phyloP scores from a whole-genome alignment of 306 rosid genomes.

The Ammopiptanthus mongolicus region DNA sequence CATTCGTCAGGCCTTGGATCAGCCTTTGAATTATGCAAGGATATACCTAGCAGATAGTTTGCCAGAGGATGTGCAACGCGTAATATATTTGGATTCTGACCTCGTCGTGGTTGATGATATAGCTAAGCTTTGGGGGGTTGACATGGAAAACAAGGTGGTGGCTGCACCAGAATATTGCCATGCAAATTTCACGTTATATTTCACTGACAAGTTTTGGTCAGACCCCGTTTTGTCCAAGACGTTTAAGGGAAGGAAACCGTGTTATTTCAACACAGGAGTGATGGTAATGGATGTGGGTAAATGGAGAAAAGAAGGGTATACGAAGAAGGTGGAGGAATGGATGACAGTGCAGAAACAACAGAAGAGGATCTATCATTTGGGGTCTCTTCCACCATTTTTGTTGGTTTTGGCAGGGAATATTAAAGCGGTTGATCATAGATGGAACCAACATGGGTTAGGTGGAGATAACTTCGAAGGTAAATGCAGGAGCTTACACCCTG shows the following conservation, averaged over 20 bases:
- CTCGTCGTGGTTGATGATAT: conserved; percentile 60
- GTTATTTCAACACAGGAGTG: conserved; percentile 71
- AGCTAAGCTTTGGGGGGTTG: conserved; percentile 56
- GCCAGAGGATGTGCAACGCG: conserved; percentile 39
- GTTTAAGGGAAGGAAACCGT: conserved; percentile 46
- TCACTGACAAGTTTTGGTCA: conserved; percentile 46
- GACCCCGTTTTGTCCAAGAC: conserved; percentile 31
- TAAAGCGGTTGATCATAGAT: conserved; percentile 55
- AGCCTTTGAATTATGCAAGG: conserved; percentile 59
- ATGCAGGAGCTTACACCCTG: conserved; percentile 59
- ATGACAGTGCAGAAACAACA: conserved; percentile 50
- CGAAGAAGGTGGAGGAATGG: conserved; percentile 57
- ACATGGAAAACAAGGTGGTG: conserved; percentile 53
- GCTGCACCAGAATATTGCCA: conserved; percentile 71
- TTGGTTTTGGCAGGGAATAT: conserved; percentile 67
- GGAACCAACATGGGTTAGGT: conserved; percentile 80
- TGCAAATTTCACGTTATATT: conserved; percentile 50
- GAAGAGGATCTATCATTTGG: conserved; percentile 58
- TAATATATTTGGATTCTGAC: conserved; percentile 61
- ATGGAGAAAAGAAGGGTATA: conserved; percentile 54
- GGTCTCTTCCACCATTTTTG: conserved; percentile 66
- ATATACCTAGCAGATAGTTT: conserved; percentile 54
- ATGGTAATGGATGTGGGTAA: conserved; percentile 69
- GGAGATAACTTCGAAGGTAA: conserved; percentile 69
- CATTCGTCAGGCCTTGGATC: conserved; percentile 58